Base-by-base conservation (phyloP, 2,329 filamentous ascomycete species). In the Rutstroemia sp. region DNA sequence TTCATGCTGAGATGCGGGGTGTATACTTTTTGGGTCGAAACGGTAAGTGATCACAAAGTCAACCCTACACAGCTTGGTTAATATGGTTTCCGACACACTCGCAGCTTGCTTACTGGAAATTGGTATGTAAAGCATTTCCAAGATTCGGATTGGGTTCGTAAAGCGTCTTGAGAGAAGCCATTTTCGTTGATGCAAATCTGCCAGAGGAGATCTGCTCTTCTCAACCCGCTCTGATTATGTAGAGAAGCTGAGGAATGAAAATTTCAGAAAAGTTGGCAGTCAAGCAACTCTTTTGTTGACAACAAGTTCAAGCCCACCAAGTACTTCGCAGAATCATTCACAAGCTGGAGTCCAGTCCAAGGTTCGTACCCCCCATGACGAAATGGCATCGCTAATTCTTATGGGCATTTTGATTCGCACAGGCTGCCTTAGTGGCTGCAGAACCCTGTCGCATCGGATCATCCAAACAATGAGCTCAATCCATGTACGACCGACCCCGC, bases 21-120 rank as follows among this genome's bases (percentile, higher is more conserved):
- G 2, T 58, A 19, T 76, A 88, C 88, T 82, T 56, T 83, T 79
- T 46, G 82, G 76, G 25, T 84, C 80, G 67, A 92, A 86, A 57
- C 85, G 79, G 73, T 89, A 96, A 67, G 85, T 82, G 61, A 96
- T 80, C 57, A 96, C 90, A 77, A 90, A 96, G 76, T 96, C 92
- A 59, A 96, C 89, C 54, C 88, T 81, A 66, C 56, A 23, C 41
- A 44, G 25, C 2, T 8, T 18, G 21, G 44, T 60, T 19, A 63
- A 58, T 54, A 54, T 53, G 18, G 45, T 30, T 49, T 18, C 27
- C 5, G n/a, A 49, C 4, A 45, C 18, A 23, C 8, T 25, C 21
- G 23, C n/a, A 18, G 27, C 21, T 30, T n/a, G 64, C 71, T 38
- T 59, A 77, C 75, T 73, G 71, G 61, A 74, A 75, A 59, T 78